These are phyloP conservation scores for Fistulinella cinereoalba DNA, from an alignment of 1,284 basidiomycete species.

Conservation along the genomic window DNA sequence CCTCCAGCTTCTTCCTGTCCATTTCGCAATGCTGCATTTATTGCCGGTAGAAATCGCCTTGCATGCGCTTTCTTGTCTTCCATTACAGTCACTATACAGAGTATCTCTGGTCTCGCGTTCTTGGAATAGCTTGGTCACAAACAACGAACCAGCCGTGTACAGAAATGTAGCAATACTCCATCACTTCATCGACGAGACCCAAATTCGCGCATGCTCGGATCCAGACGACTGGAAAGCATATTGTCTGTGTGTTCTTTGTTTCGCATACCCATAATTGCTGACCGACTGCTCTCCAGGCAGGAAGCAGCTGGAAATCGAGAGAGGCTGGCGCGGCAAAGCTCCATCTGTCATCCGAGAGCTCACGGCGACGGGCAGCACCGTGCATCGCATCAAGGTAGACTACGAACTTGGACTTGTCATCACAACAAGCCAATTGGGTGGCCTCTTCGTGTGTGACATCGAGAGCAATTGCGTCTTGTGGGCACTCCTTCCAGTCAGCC, in stretches of 20 bases:
- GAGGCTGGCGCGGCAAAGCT: conserved; percentile 55
- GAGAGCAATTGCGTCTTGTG: conserved; percentile 50
- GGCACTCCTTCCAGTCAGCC: conserved; percentile 47
- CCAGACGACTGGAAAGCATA: conserved; percentile 50
- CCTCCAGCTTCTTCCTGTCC: background rate
- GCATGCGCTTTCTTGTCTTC: conserved; percentile 44
- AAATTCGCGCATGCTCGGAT: conserved; percentile 32
- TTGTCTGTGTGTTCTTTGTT: conserved; percentile 45
- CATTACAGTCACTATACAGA: conserved; percentile 39
- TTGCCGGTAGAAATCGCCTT: conserved; percentile 53
- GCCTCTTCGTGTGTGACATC: conserved; percentile 55
- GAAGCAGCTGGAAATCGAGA: conserved; percentile 43
- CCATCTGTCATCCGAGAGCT: conserved; percentile 39
- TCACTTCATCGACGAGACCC: conserved; percentile 39
- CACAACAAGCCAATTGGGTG: conserved; percentile 51
- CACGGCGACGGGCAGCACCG: conserved; percentile 34
- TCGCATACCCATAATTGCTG: conserved; percentile 7
- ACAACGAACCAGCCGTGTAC: conserved; percentile 50
- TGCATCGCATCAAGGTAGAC: conserved; percentile 75
- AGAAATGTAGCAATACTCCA: conserved; percentile 51
- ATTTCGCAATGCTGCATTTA: conserved; percentile 35
- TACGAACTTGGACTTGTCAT: conserved; percentile 56
- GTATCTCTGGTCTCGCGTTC: conserved; percentile 39
- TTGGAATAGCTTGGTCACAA: conserved; percentile 44
- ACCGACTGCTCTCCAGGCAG: conserved; percentile 38